Evolutionary conservation across 805 yeast species (phyloP).

Genomic region (Naumovozyma castellii): DNA sequence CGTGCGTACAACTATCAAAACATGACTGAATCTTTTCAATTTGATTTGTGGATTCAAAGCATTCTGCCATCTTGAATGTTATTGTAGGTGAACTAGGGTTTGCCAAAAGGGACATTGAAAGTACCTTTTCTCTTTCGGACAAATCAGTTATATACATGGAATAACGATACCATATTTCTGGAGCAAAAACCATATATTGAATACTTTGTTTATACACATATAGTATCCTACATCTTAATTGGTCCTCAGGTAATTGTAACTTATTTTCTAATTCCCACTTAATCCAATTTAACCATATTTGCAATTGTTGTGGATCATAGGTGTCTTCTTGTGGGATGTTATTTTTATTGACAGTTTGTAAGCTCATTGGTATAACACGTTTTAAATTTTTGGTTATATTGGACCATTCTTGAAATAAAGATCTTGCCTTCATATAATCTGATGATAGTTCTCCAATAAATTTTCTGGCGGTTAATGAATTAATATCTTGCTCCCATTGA

Average conservation of each 20-base stretch:
- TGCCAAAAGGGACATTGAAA: constrained; percentile 46
- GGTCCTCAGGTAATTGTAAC: constrained; percentile 45
- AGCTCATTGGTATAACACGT: constrained; percentile 28
- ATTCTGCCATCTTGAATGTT: constrained; percentile 57
- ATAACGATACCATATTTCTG: constrained; percentile 34
- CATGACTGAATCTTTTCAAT: constrained; percentile 40
- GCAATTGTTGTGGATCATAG: constrained; percentile 31
- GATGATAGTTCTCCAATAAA: constrained; percentile 74
- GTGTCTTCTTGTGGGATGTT: constrained; percentile 19
- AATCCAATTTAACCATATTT: constrained; percentile 65
- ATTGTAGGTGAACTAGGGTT: constrained; percentile 66
- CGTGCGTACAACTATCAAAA: constrained; percentile 43
- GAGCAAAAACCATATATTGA: constrained; percentile 22
- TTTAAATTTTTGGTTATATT: constrained; percentile 45
- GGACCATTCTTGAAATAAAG: constrained; percentile 62
- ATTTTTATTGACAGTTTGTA: constrained; percentile 21
- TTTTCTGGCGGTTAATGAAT: constrained; percentile 71
- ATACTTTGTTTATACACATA: constrained; percentile 68
- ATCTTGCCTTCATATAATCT: constrained; percentile 78
- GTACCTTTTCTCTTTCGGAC: constrained; percentile 24
- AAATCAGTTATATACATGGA: constrained; percentile 24
- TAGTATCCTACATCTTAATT: constrained; percentile 46
- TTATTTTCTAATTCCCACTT: constrained; percentile 70
- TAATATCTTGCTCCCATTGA: constrained; percentile 70
- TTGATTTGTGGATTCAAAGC: constrained; percentile 51